A percentile compares a stretch with the other conserved stretches of the same genome.
These are phyloP conservation scores for Diplosphaera chodatii DNA, from an alignment of 139 green algal species.

Conservation along the genomic window DNA sequence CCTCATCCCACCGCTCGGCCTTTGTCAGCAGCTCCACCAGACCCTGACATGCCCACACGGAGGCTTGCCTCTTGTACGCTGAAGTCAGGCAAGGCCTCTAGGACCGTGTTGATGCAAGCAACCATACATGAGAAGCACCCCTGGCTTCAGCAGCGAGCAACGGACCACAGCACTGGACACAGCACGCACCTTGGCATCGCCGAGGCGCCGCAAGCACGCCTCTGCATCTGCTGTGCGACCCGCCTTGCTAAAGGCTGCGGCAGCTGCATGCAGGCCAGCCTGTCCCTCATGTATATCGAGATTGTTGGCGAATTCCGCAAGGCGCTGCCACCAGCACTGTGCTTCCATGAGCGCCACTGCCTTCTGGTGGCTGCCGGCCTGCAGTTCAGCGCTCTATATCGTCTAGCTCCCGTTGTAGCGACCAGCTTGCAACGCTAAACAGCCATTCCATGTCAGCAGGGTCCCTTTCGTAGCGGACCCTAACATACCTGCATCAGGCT, in stretches of 20 bases:
- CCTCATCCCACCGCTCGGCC: slow-evolving; percentile 60
- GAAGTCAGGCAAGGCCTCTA: no score
- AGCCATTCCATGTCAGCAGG: no score
- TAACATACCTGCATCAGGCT: no score
- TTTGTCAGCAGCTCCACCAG: slow-evolving; percentile 54
- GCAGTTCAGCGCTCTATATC: no score
- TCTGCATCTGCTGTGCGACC: slow-evolving; percentile 53
- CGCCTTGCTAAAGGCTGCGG: slow-evolving; percentile 20
- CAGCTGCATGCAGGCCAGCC: slow-evolving; percentile 19
- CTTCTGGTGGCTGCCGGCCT: slow-evolving; percentile 58
- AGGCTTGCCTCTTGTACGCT: no score
- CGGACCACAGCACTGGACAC: no score
- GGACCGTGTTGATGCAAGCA: no score
- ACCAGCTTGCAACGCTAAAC: no score
- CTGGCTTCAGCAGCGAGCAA: background rate
- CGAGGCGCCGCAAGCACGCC: slow-evolving; percentile 61
- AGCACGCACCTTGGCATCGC: slow-evolving; percentile 13
- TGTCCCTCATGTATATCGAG: slow-evolving; percentile 37
- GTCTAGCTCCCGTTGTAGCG: no score
- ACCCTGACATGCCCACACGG: no score
- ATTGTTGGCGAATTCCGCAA: slow-evolving; percentile 46
- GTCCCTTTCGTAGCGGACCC: no score
- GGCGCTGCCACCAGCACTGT: slow-evolving; percentile 62
- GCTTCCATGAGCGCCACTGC: slow-evolving; percentile 59
- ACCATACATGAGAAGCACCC: no score